Evolutionary conservation across 2,329 filamentous ascomycete species (phyloP).

Genomic region (Colletotrichum simmondsii): DNA sequence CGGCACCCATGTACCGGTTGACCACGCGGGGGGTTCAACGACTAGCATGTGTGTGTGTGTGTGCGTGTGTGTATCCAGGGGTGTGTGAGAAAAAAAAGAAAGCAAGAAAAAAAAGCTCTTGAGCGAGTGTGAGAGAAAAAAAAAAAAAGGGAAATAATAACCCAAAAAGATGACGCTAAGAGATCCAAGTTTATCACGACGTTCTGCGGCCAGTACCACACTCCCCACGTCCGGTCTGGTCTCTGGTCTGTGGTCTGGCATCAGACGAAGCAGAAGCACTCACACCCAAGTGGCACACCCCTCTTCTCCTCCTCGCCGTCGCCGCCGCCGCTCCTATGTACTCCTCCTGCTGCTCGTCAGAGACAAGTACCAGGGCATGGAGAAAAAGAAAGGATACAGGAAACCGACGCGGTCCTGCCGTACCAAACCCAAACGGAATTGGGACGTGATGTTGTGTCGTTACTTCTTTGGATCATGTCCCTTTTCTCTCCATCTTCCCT

Average conservation of each 20-base stretch:
- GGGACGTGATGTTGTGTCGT: slow-evolving; percentile 32
- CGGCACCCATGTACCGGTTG: slow-evolving; percentile 29
- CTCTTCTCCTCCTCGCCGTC: slow-evolving; percentile 17
- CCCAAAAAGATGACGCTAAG: slow-evolving; percentile 28
- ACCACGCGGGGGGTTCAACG: slow-evolving; percentile 27
- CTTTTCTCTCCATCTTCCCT: slow-evolving; percentile 30
- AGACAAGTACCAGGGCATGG: slow-evolving; percentile 37
- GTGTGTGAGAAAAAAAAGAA: slow-evolving; percentile 15
- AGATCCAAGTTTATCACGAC: slow-evolving; percentile 34
- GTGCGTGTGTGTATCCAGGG: slow-evolving; percentile 10
- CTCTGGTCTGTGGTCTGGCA: slow-evolving; percentile 29
- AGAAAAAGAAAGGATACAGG: slow-evolving; percentile 36
- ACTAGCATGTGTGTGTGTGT: slow-evolving; percentile 11
- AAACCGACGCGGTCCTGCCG: slow-evolving; percentile 31
- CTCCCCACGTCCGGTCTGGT: slow-evolving; percentile 28
- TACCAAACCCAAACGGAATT: slow-evolving; percentile 34
- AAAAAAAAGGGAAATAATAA: not conserved
- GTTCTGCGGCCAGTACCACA: slow-evolving; percentile 29
- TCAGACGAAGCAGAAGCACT: slow-evolving; percentile 34
- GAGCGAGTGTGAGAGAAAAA: not conserved
- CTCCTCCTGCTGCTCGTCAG: slow-evolving; percentile 27
- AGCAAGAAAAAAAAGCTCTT: not conserved
- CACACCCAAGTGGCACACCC: slow-evolving; percentile 36
- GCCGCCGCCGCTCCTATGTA: slow-evolving; percentile 18
- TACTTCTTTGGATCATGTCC: slow-evolving; percentile 35